Evolutionary conservation across 352 stramenopile genomes (phyloP).

Genomic region (Phytopythium litorale): DNA sequence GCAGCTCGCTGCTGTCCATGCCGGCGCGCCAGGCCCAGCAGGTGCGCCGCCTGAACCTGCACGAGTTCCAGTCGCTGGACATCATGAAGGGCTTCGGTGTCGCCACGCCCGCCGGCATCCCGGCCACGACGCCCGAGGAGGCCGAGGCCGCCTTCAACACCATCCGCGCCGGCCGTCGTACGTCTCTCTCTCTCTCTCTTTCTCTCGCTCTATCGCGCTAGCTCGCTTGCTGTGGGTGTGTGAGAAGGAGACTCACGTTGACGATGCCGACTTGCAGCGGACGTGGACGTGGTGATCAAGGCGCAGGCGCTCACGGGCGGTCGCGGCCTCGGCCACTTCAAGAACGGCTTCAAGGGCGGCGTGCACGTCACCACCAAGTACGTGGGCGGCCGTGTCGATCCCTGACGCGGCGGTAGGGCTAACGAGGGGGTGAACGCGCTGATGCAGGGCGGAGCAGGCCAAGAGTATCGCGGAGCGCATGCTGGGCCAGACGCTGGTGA

Average conservation of each 20-base stretch:
- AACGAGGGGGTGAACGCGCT: too few relatives aligned
- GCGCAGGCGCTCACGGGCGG: slow-evolving; percentile 96
- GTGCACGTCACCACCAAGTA: slow-evolving; percentile 95
- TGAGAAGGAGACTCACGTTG: not conserved
- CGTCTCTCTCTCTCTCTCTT: slow-evolving; percentile 16
- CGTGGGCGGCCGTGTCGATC: not conserved
- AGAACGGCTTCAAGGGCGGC: slow-evolving; percentile 97
- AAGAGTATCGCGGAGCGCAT: slow-evolving; percentile 85
- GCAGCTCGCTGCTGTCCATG: slow-evolving; percentile 51
- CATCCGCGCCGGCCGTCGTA: slow-evolving; percentile 72
- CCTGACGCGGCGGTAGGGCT: too few relatives aligned
- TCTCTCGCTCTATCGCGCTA: too few relatives aligned
- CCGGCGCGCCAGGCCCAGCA: slow-evolving; percentile 52
- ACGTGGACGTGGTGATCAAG: slow-evolving; percentile 94
- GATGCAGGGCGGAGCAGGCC: slow-evolving; percentile 58
- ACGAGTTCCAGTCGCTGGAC: slow-evolving; percentile 94
- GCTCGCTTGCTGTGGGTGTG: not conserved
- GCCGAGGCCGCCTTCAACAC: slow-evolving; percentile 76
- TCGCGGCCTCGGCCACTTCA: slow-evolving; percentile 94
- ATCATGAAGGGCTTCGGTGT: slow-evolving; percentile 92
- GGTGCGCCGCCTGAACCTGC: slow-evolving; percentile 89
- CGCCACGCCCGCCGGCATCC: slow-evolving; percentile 59
- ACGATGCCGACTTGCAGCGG: slow-evolving; percentile 20
- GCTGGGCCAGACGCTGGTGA: slow-evolving; percentile 95
- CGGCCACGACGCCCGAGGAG: slow-evolving; percentile 76